Evolutionary conservation across 1,284 basidiomycete genomes (phyloP).

Genomic region (Puccinia novopanici): DNA sequence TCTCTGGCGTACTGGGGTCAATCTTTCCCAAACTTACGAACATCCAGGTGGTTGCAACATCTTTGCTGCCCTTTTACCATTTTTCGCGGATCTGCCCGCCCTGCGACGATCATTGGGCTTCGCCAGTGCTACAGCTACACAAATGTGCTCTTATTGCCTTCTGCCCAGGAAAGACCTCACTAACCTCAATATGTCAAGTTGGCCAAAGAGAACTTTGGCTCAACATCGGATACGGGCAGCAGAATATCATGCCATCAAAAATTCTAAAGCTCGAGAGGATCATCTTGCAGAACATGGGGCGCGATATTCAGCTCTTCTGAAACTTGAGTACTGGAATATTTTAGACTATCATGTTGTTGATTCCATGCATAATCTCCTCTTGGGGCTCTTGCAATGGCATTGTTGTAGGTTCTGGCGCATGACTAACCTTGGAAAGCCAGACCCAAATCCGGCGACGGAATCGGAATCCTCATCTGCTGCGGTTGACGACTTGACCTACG

Average conservation of each 20-base stretch:
- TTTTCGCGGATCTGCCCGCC: conserved; percentile 52
- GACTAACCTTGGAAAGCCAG: conserved; percentile 7
- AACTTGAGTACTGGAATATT: conserved; percentile 39
- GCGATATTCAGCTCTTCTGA: too few species aligned
- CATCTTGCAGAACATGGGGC: conserved; percentile 3
- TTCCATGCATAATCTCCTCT: conserved; percentile 32
- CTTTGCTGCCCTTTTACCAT: conserved; percentile 37
- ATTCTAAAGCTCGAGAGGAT: neutral
- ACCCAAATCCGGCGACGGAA: too few species aligned
- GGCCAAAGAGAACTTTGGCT: neutral
- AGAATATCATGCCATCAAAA: conserved; percentile 5
- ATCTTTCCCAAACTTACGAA: conserved; percentile 1
- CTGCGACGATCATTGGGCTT: conserved; percentile 45
- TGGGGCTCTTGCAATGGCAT: conserved; percentile 27
- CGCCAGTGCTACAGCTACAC: neutral
- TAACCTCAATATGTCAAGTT: conserved; percentile 7
- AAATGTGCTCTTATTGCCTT: conserved; percentile 50
- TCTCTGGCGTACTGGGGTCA: conserved; percentile 58
- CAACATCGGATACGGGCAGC: neutral
- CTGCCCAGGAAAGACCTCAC: conserved; percentile 1
- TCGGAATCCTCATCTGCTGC: too few species aligned
- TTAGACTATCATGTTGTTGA: conserved; percentile 31
- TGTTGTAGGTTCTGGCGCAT: conserved; percentile 21
- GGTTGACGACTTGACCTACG: too few species aligned
- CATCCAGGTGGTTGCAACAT: conserved; percentile 11